Evolutionary conservation across 108 stramenopile species (phyloP).

Genomic region (Conticribra guillardii): DNA sequence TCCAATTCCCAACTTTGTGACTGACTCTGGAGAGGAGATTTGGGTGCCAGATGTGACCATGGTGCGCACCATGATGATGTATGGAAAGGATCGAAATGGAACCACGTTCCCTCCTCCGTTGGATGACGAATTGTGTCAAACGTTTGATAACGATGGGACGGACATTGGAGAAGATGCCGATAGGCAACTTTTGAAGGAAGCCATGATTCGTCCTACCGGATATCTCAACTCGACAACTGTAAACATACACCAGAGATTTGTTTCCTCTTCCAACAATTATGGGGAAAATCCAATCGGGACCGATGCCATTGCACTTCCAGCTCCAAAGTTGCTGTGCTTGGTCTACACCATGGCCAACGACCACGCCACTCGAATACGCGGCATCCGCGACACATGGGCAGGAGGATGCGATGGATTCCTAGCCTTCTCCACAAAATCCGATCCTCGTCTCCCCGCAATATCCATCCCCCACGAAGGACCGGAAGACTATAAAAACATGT

Average conservation of each 20-base stretch:
- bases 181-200: conserved; percentile 33
- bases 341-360: conserved; percentile 74
- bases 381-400: conserved; percentile 70
- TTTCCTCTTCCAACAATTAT: conserved; percentile 41
- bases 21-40: conserved; percentile 20
- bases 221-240: conserved; percentile 45
- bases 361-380: conserved; percentile 61
- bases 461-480: conserved; percentile 61
- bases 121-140: conserved; percentile 59
- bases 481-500: conserved; percentile 79
- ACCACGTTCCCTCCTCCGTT: conserved; percentile 76
- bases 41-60: conserved; percentile 82
- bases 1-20: too few species aligned
- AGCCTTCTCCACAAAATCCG: conserved; percentile 75
- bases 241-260: too few species aligned
- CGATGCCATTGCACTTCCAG: conserved; percentile 27
- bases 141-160: conserved; percentile 36
- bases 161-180: conserved; percentile 43
- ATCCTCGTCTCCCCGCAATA: conserved; percentile 57
- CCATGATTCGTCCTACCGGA: conserved; percentile 38
- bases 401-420: conserved; percentile 93
- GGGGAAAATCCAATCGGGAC: conserved; percentile 8
- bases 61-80: conserved; percentile 59
- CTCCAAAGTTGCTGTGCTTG: conserved; percentile 71
- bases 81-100: conserved; percentile 64